These are phyloP conservation scores for Alternaria conjuncta DNA, from an alignment of 2,329 filamentous ascomycete genomes.

Conservation along the genomic window DNA sequence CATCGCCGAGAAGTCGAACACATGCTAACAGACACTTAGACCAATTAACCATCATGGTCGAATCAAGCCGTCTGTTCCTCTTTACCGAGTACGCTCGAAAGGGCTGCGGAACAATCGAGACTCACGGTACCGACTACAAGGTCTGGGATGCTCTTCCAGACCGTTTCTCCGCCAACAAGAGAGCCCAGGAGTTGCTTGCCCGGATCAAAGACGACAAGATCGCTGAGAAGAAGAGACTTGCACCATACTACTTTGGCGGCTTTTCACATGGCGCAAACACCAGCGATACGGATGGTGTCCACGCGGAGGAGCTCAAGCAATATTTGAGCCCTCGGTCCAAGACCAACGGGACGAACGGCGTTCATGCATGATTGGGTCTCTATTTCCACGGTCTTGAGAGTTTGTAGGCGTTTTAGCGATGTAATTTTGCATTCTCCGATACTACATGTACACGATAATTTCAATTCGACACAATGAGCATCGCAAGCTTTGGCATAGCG, in stretches of 20 bases:
- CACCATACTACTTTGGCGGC: constrained; percentile 44
- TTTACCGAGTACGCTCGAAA: constrained; percentile 48
- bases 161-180: constrained; percentile 45
- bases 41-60: constrained; percentile 50
- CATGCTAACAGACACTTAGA: constrained; percentile 24
- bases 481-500: neutral
- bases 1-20: neutral
- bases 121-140: constrained; percentile 46
- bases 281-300: constrained; percentile 36
- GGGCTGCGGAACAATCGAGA: constrained; percentile 44
- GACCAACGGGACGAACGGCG: constrained; percentile 17
- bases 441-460: neutral
- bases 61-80: constrained; percentile 48
- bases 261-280: constrained; percentile 42
- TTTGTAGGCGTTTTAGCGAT: neutral
- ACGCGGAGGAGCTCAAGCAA: constrained; percentile 33
- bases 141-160: constrained; percentile 49
- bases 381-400: neutral
- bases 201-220: constrained; percentile 39
- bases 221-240: constrained; percentile 42
- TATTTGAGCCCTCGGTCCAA: constrained; percentile 24
- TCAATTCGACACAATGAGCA: neutral
- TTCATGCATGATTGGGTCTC: neutral
- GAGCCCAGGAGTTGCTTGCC: constrained; percentile 43
- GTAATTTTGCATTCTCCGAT: neutral